phyloP scores from a whole-genome alignment of 1,139 yeast species.

The Chernovozyma aurita region DNA sequence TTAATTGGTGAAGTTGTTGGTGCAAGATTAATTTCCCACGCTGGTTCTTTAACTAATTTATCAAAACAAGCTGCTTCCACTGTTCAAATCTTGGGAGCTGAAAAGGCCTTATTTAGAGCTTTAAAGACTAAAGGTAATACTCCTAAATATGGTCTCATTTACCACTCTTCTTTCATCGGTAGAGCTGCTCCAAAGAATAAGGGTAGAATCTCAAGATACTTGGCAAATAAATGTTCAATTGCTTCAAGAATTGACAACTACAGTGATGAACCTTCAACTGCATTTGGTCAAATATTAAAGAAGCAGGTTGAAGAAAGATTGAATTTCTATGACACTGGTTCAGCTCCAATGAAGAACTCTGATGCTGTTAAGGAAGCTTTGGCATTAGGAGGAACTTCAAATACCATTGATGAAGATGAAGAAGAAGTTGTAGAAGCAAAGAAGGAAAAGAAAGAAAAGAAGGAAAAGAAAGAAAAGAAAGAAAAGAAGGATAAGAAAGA shows the following conservation, averaged over 20 bases:
- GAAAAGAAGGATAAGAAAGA: slow-evolving; percentile 54
- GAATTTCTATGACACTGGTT: slow-evolving; percentile 92
- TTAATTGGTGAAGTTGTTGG: slow-evolving; percentile 97
- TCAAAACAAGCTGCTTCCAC: slow-evolving; percentile 99
- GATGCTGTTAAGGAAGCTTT: slow-evolving; percentile 93
- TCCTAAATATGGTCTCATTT: slow-evolving; percentile 95
- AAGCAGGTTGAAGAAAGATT: slow-evolving; percentile 98
- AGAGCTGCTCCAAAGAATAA: slow-evolving; percentile 96
- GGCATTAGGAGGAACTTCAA: slow-evolving; percentile 49
- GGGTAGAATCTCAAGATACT: slow-evolving; percentile 97
- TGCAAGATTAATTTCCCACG: slow-evolving; percentile 95
- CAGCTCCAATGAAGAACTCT: slow-evolving; percentile 92
- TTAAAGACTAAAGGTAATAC: slow-evolving; percentile 97
- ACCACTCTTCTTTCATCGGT: slow-evolving; percentile 96
- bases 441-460: slow-evolving; percentile 47
- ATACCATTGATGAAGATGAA: slow-evolving; percentile 29
- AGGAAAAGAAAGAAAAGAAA: slow-evolving; percentile 51
- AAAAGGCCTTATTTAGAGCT: slow-evolving; percentile 97
- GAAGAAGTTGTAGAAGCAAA: slow-evolving; percentile 13
- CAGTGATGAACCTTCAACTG: slow-evolving; percentile 79
- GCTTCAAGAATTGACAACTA: slow-evolving; percentile 98
- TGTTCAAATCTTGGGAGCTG: slow-evolving; percentile 98
- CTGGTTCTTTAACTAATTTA: slow-evolving; percentile 89
- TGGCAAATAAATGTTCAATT: slow-evolving; percentile 98
- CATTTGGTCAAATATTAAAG: slow-evolving; percentile 86